A percentile compares a stretch with the other conserved stretches of the same genome.
Evolutionary conservation across 2,329 filamentous ascomycete species (phyloP).

Genomic region (Phaeosphaeriaceae sp.): DNA sequence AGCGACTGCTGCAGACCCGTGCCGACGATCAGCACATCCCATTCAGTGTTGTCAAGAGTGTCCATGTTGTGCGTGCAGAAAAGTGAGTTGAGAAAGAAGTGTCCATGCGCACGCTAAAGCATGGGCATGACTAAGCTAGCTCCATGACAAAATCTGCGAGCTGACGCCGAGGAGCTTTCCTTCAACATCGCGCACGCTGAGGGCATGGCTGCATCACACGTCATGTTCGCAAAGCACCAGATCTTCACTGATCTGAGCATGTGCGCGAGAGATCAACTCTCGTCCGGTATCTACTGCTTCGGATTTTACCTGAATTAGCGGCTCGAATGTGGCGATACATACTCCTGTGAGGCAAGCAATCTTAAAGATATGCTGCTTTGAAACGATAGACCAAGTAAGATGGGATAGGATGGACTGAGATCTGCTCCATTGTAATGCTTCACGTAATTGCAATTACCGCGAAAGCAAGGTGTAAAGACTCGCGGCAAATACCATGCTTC

Average conservation of each 20-base stretch:
- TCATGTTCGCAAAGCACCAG: conserved; percentile 42
- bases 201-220: conserved; percentile 43
- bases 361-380: background rate
- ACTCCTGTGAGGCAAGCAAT: background rate
- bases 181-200: conserved; percentile 46
- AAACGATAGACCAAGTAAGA: background rate
- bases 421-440: background rate
- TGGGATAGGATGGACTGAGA: background rate
- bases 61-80: conserved; percentile 51
- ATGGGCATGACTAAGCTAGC: conserved; percentile 41
- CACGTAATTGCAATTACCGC: background rate
- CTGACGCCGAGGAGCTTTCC: conserved; percentile 16
- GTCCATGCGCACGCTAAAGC: conserved; percentile 17
- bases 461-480: background rate
- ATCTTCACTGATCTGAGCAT: conserved; percentile 54
- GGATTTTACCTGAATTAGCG: conserved; percentile 58
- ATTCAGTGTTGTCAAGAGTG: conserved; percentile 57
- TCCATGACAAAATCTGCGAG: conserved; percentile 30
- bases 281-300: conserved; percentile 62
- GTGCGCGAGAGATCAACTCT: conserved; percentile 54
- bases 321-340: conserved; percentile 60
- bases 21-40: conserved; percentile 62
- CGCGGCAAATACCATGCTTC: background rate
- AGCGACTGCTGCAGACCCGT: conserved; percentile 61
- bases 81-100: conserved; percentile 28